Base-by-base conservation (phyloP, 768 basidiomycete species). In the Mycena pura region DNA sequence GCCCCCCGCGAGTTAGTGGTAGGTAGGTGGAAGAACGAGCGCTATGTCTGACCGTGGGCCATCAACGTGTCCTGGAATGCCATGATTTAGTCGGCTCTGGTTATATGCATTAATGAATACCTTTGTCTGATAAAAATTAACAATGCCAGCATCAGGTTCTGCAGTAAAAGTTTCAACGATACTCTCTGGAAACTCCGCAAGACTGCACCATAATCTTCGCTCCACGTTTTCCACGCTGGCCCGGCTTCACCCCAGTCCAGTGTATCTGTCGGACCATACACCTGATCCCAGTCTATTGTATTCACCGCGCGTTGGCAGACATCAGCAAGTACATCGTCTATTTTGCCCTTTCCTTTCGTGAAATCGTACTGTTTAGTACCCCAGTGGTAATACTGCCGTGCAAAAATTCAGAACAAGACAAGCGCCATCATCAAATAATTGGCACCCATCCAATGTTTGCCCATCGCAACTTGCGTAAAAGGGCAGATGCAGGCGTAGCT, bases 81-180 rank as follows among this genome's bases (percentile, higher is more conserved):
- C 27, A 55, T 48, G 19, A 50, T 38, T 31, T 46, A 52, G 31
- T 24, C 14, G 27, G 14, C 29, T 17, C n/a, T 39, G n/a, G 17
- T 34, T 29, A 8, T 15, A 31, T 15, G 24, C n/a, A 46, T 14
- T 22, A 9, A 9, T 14, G 63, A 68, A 38, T 29, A 84, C 88
- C 74, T 88, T 91, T 43, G 82, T 83, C 73, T 95, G 92, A 71
- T 97, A 98, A 70, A 95, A 97, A 71, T 99, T 99, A 53, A 97
- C 90, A 50, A 99, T 97, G 8, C 96, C 96, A 11, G 95, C 96
- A 69, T 99, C 96, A 4, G 96, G 94, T 71, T 92, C 95, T 96
- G 65, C 9, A 21, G 22, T 10, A 48, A n/a, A n/a, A 9, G 29
- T 14, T 47, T 32, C 31, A 60, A 28, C 56, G 10, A 61, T 41